These are phyloP conservation scores for Tolypocladium ophioglossoides DNA, from an alignment of 2,329 filamentous ascomycete genomes.

Conservation along the genomic window DNA sequence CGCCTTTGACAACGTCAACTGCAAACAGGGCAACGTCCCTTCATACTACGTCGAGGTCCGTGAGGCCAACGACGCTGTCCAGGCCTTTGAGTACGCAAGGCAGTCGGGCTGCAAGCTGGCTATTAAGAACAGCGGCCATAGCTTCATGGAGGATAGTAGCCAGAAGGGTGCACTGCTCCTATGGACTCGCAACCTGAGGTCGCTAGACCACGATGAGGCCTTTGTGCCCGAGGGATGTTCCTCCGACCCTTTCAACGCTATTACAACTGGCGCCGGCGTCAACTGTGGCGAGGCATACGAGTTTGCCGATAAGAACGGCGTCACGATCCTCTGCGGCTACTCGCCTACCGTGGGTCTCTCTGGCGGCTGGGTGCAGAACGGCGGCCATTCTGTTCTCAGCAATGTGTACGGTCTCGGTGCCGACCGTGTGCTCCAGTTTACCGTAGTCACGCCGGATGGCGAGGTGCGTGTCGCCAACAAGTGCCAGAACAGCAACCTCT, in stretches of 20 bases:
- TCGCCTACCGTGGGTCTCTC: conserved; percentile 13
- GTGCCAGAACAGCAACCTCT: conserved; percentile 32
- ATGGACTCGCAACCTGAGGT: conserved; percentile 2
- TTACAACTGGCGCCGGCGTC: conserved; percentile 3
- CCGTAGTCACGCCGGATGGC: conserved; percentile 33
- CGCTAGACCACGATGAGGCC: neutral
- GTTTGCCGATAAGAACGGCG: conserved; percentile 2
- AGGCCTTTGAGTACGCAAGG: conserved; percentile 4
- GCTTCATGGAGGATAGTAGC: conserved; percentile 2
- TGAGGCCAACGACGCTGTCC: conserved; percentile 3
- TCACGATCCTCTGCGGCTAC: conserved; percentile 3
- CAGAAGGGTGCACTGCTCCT: conserved; percentile 2
- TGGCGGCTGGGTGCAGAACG: conserved; percentile 23
- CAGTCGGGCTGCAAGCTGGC: neutral
- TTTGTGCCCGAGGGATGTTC: conserved; percentile 3
- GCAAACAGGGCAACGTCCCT: conserved; percentile 7
- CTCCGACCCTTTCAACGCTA: neutral
- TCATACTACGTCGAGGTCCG: conserved; percentile 5
- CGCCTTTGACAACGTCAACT: conserved; percentile 1
- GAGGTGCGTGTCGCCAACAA: conserved; percentile 27
- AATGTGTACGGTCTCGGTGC: conserved; percentile 29
- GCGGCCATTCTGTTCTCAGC: conserved; percentile 37
- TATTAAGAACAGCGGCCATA: conserved; percentile 6
- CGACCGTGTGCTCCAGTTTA: conserved; percentile 17
- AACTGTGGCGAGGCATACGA: conserved; percentile 5